Base-by-base conservation (phyloP, 345 rosid species). In the Durio zibethinus region DNA sequence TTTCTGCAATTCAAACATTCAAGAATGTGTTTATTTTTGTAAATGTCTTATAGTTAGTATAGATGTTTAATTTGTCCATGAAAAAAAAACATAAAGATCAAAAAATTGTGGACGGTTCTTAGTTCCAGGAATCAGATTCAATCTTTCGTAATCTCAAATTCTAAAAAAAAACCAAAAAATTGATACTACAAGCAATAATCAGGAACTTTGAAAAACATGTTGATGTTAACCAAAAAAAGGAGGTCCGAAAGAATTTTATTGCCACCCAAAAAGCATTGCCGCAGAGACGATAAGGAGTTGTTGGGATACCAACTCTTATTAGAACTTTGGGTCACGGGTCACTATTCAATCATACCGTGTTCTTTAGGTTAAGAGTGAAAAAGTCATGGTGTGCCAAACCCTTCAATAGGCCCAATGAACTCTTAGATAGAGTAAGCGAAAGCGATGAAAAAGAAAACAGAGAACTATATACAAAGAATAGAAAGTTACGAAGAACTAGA, bases 1-100 rank as follows among this genome's bases (percentile, higher is more conserved):
- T 54, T 73, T 73, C 76, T 73, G 64, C 76, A 50, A 50, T 7
- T 71, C 60, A 71, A 48, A 71, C 60, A 50, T 29, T 25, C 16
- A 45, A 31, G 1, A 47, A 7, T 45, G 8, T 62, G 45, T 18
- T 60, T 38, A 40, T 15, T 10, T 65, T 65, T 38, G 20, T 15
- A 29, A 60, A 29, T 27, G 31, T 56, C 0, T 2, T 4, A 40
- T 8, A 47, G 4, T 47, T 43, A 12, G 4, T n/a, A 20, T 0
- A 53, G 7, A 23, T 29, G 10, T 20, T 63, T 33, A 63, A n/a
- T 65, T 36, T 42, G 20, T 40, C 50, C 33, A 68, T 45, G 38
- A 25, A 23, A 67, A 23, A 1, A 23, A 66, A 66, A 40, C 0
- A 38, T 7, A 6, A 15, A 63, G 1, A 18, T 11, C 52, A 53